phyloP scores from a whole-genome alignment of 1,284 basidiomycete species.

The Hemileia vastatrix region DNA sequence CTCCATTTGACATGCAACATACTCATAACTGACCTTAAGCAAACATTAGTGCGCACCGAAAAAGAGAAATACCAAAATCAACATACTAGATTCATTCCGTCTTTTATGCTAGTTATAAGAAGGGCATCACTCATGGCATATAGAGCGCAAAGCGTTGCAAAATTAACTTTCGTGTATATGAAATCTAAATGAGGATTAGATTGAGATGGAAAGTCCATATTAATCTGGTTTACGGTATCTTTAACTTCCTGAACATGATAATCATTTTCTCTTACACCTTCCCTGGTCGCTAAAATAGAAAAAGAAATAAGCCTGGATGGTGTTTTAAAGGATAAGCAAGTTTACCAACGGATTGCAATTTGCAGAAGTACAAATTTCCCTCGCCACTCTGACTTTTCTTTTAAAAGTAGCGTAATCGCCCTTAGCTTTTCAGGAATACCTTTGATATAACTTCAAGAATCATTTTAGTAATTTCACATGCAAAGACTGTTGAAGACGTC shows the following conservation, averaged over 20 bases:
- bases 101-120: conserved; percentile 82
- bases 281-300: conserved; percentile 57
- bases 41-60: too few species aligned
- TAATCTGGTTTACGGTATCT: conserved; percentile 93
- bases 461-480: background rate
- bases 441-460: conserved; percentile 72
- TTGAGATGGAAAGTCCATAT: conserved; percentile 93
- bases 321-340: background rate
- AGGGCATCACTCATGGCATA: conserved; percentile 95
- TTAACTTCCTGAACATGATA: conserved; percentile 91
- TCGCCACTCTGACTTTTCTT: conserved; percentile 97
- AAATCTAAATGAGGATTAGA: conserved; percentile 99
- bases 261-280: conserved; percentile 98
- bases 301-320: background rate
- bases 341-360: conserved; percentile 62
- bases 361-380: conserved; percentile 96
- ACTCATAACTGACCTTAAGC: too few species aligned
- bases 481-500: background rate
- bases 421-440: conserved; percentile 97
- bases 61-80: too few species aligned
- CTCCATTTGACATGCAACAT: too few species aligned
- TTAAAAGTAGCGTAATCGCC: conserved; percentile 87
- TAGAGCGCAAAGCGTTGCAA: conserved; percentile 90
- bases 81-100: conserved; percentile 94
- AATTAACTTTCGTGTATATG: conserved; percentile 70